Conservation (phyloP, 345 rosid species). For the Eucalyptus sp. region DNA sequence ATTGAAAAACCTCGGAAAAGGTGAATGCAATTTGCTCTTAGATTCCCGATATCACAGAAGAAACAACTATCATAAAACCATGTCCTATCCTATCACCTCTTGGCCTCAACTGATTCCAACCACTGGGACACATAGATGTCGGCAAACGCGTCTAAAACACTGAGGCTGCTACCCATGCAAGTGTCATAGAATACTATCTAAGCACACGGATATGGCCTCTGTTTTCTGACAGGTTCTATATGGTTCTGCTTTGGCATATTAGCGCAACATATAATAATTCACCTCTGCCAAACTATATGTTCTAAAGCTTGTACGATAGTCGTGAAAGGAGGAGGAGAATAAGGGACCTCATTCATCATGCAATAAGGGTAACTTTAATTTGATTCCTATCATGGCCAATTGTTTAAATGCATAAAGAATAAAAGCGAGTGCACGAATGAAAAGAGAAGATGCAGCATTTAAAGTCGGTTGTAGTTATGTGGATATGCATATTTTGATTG, state of each 20-base stretch:
- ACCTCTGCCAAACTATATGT: background rate
- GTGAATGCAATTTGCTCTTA: background rate
- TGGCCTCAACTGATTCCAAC: background rate
- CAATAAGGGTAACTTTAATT: background rate
- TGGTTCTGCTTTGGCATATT: background rate
- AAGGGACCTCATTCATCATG: background rate
- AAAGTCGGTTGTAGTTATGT: background rate
- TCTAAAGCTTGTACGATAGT: background rate
- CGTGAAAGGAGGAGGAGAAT: background rate
- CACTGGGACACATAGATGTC: fast-evolving
- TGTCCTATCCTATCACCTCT: background rate
- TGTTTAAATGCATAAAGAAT: background rate
- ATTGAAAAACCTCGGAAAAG: fast-evolving
- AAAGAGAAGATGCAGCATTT: background rate
- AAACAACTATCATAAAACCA: fast-evolving
- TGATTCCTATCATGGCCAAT: background rate
- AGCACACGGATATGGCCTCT: fast-evolving
- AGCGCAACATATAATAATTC: background rate
- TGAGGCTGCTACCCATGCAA: fast-evolving
- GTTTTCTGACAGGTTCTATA: background rate
- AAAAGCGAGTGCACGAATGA: background rate
- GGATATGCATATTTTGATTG: background rate
- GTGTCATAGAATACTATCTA: background rate
- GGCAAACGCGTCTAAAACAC: background rate
- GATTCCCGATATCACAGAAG: background rate